Evolutionary conservation across 495 filamentous ascomycete species (phyloP).

Genomic region (Haplographium delicatum): DNA sequence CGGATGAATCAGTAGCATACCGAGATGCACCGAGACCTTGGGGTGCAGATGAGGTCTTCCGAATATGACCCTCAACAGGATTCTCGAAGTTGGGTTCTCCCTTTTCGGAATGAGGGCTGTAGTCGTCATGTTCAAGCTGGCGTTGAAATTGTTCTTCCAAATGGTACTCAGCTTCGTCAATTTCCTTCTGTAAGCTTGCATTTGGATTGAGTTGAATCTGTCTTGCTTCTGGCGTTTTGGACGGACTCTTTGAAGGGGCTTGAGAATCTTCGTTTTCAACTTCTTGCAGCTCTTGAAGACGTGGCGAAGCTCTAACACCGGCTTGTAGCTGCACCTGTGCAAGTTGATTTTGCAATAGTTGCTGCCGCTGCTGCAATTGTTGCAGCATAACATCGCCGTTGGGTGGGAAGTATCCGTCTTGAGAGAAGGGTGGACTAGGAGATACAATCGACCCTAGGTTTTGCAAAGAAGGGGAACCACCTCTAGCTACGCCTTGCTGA

Average conservation of each 20-base stretch:
- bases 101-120: constrained; percentile 47
- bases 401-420: constrained; percentile 36
- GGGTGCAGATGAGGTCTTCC: constrained; percentile 34
- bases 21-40: constrained; percentile 28
- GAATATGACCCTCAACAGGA: constrained; percentile 26
- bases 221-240: constrained; percentile 42
- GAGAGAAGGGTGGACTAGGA: constrained; percentile 44
- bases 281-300: constrained; percentile 48
- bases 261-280: constrained; percentile 53
- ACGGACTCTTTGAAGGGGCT: constrained; percentile 37
- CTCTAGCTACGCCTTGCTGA: constrained; percentile 45
- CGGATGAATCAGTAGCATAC: constrained; percentile 34
- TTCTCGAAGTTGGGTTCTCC: constrained; percentile 21
- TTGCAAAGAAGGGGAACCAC: constrained; percentile 52
- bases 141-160: constrained; percentile 67
- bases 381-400: constrained; percentile 25
- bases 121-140: constrained; percentile 63
- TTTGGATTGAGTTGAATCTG: constrained; percentile 24
- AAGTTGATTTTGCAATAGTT: constrained; percentile 50
- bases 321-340: constrained; percentile 48
- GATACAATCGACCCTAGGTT: constrained; percentile 43
- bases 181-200: constrained; percentile 63
- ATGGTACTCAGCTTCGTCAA: constrained; percentile 82
- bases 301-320: constrained; percentile 48
- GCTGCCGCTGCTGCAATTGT: constrained; percentile 53